phyloP scores from a whole-genome alignment of 495 filamentous ascomycete species.

The Neurospora sp. region DNA sequence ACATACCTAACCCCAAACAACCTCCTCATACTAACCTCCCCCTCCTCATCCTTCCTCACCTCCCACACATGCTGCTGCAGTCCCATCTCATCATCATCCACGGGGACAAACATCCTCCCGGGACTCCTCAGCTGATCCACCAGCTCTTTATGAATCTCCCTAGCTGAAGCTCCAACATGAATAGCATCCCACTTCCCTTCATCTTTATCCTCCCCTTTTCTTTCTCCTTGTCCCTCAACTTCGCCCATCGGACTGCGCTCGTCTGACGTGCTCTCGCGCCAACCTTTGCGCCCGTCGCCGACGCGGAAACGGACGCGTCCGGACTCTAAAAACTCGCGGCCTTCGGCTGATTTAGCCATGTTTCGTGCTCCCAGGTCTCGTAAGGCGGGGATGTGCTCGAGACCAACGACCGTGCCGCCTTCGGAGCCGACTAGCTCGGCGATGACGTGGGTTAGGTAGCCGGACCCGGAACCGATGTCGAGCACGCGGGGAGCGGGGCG shows the following conservation, averaged over 20 bases:
- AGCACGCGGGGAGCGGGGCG: constrained; percentile 48
- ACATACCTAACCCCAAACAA: constrained; percentile 84
- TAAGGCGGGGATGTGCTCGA: constrained; percentile 81
- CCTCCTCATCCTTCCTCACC: constrained; percentile 77
- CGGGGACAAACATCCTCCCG: constrained; percentile 79
- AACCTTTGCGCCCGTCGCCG: constrained; percentile 76
- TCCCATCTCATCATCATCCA: constrained; percentile 47
- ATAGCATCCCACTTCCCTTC: constrained; percentile 67
- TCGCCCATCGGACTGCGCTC: constrained; percentile 16
- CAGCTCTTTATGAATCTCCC: constrained; percentile 58
- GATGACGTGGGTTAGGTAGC: constrained; percentile 85
- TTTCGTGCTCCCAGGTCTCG: constrained; percentile 64
- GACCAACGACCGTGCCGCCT: constrained; percentile 58
- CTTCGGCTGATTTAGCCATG: constrained; percentile 62
- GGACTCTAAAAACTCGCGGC: constrained; percentile 45
- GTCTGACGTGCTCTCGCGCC: constrained; percentile 23
- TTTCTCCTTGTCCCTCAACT: constrained; percentile 8
- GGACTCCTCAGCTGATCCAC: constrained; percentile 71
- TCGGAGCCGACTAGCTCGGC: constrained; percentile 61
- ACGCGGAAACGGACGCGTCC: constrained; percentile 64
- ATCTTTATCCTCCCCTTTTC: background rate
- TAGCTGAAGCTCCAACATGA: constrained; percentile 87
- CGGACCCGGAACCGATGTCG: constrained; percentile 83
- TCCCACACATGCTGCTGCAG: constrained; percentile 72
- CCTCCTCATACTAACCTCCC: constrained; percentile 63